Base-by-base conservation (phyloP, 1,139 yeast genomes). In the Hansenula sp. region DNA sequence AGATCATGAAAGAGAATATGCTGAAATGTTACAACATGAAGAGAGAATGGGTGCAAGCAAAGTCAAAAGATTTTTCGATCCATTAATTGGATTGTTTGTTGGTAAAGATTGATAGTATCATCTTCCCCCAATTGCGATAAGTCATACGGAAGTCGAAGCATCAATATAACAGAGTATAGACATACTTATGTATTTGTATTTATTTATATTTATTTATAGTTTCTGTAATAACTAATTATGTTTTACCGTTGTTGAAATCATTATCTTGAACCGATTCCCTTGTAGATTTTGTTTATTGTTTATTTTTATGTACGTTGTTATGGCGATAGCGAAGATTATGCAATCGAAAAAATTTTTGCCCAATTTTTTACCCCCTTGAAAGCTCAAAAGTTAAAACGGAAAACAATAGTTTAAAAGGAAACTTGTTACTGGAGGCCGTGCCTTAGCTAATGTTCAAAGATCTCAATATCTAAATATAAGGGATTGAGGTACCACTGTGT, bases 1-100 rank as follows among this genome's bases (percentile, higher is more conserved):
- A 46, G 68, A 66, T 30, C 84, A 81, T 59, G 85, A 79, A 30
- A 37, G 53, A 16, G 50, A 43, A 10, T 57, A 54, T 36, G 38
- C 29, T 11, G 49, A 45, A 8, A 44, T 46, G 27, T 21, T 52
- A 17, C 53, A 57, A 25, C 44, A 41, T 6, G 35, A 42, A 19
- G 36, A 25, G 7, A 3, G 33, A 21, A 38, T 45, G 3, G 34
- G 11, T 7, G 34, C 25, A 34, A 37, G 25, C n/a, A 16, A n/a
- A n/a, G 9, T 21, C 6, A 4, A 16, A 15, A 51, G 41, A 28
- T 4, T 44, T 12, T 28, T 40, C 27, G 44, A 45, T 21, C 27
- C 46, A 3, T 12, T 54, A 4, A n/a, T 54, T 3, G 45, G 55
- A 1, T 5, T 56, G 3, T 34, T 52, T 2, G 60, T 56, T 38